Evolutionary conservation across 1,284 basidiomycete genomes (phyloP).

Genomic region (Ceratobasidium sp.): DNA sequence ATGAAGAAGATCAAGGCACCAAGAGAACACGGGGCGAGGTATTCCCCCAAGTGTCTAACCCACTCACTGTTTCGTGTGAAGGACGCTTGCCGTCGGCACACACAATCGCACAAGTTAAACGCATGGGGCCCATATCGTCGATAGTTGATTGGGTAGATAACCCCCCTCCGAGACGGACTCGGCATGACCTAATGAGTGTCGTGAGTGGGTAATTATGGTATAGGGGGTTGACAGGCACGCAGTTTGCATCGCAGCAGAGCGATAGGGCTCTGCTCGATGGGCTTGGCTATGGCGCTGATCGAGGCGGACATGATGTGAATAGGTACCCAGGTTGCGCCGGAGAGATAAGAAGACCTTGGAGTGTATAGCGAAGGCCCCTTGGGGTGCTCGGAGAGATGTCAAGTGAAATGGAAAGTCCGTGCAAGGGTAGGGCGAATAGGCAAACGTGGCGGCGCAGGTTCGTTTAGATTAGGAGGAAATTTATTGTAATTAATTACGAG

Average conservation of each 20-base stretch:
- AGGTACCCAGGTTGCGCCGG: background rate
- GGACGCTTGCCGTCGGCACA: no score
- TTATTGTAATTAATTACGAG: no score
- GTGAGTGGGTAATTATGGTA: background rate
- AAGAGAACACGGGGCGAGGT: background rate
- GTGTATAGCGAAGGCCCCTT: background rate
- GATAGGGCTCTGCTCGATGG: no score
- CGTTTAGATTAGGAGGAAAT: no score
- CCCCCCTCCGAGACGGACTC: background rate
- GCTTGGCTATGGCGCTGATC: conserved; percentile 1
- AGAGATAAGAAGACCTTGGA: conserved; percentile 2
- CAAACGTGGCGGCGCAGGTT: no score
- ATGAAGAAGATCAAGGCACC: conserved; percentile 12
- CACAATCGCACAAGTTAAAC: no score
- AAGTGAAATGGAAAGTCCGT: background rate
- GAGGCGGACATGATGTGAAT: background rate
- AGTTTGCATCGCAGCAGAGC: background rate
- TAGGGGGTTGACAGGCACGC: no score
- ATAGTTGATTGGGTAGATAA: background rate
- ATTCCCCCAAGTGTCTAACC: no score
- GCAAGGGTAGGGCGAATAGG: background rate
- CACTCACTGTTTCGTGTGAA: no score
- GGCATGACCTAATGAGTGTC: background rate
- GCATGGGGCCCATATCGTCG: background rate
- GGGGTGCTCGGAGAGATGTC: background rate